Conservation (phyloP, 805 yeast species). For the Saccharomycopsis fibuligera region DNA sequence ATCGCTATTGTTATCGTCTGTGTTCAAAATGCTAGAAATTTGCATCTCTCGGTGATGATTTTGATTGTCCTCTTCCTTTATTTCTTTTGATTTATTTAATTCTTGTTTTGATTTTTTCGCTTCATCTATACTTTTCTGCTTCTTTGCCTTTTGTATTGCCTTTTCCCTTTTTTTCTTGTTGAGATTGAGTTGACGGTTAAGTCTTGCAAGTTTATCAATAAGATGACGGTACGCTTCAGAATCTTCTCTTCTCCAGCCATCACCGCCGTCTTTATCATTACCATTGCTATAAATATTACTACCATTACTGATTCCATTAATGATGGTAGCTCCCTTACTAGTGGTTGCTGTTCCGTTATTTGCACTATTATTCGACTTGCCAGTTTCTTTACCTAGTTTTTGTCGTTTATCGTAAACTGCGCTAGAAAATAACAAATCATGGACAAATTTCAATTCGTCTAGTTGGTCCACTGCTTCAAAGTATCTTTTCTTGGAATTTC, state of each 20-base stretch:
- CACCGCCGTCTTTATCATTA: not conserved
- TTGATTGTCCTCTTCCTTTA: not conserved
- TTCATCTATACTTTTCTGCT: not conserved
- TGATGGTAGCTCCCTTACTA: no score
- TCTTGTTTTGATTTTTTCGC: not conserved
- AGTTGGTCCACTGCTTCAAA: not conserved
- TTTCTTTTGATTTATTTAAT: no score
- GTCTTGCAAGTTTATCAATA: not conserved
- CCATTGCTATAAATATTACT: no score
- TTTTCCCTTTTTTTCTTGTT: not conserved
- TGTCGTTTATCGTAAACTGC: no score
- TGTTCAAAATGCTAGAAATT: not conserved
- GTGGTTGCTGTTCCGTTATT: no score
- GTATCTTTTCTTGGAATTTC: slow-evolving; percentile 6
- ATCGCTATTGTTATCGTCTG: no score
- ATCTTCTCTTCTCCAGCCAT: no score
- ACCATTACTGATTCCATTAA: no score
- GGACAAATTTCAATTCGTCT: not conserved
- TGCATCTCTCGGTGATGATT: not conserved
- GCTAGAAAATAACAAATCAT: slow-evolving; percentile 2
- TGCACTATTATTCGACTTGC: no score
- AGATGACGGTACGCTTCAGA: no score
- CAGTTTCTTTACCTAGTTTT: no score
- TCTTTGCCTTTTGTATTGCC: not conserved
- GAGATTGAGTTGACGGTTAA: not conserved